phyloP scores from a whole-genome alignment of 169 alveolate species.

The Eimeria falciformis region DNA sequence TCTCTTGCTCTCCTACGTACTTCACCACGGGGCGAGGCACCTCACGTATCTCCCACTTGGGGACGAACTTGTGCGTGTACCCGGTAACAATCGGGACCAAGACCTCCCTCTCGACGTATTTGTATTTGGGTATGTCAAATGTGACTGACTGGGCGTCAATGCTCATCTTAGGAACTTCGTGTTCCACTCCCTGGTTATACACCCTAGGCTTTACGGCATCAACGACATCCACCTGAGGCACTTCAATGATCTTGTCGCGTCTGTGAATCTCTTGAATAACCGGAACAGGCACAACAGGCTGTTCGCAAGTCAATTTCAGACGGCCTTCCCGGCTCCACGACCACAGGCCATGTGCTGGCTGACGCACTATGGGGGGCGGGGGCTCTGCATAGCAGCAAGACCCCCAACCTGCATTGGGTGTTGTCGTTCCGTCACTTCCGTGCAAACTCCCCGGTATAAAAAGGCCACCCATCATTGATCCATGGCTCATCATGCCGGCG shows the following conservation, averaged over 20 bases:
- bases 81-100: conserved; percentile 89
- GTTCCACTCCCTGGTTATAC: conserved; percentile 88
- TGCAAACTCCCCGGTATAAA: conserved; percentile 34
- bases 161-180: conserved; percentile 87
- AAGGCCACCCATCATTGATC: conserved; percentile 45
- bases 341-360: conserved; percentile 79
- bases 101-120: conserved; percentile 88
- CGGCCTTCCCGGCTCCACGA: conserved; percentile 86
- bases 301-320: conserved; percentile 83
- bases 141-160: conserved; percentile 83
- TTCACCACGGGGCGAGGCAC: conserved; percentile 91
- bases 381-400: conserved; percentile 69
- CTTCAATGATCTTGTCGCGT: conserved; percentile 88
- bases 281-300: conserved; percentile 90
- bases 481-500: conserved; percentile 42
- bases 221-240: conserved; percentile 89
- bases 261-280: conserved; percentile 90
- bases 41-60: conserved; percentile 90
- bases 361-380: conserved; percentile 55
- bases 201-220: conserved; percentile 89
- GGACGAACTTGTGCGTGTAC: conserved; percentile 89
- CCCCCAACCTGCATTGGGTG: conserved; percentile 62
- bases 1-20: conserved; percentile 89
- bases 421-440: conserved; percentile 61
- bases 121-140: conserved; percentile 86